Percentiles rank a stretch among this genome's conserved stretches.
These are phyloP conservation scores for Solanum sejunctum DNA, from an alignment of 257 asterid species.

Conservation along the genomic window DNA sequence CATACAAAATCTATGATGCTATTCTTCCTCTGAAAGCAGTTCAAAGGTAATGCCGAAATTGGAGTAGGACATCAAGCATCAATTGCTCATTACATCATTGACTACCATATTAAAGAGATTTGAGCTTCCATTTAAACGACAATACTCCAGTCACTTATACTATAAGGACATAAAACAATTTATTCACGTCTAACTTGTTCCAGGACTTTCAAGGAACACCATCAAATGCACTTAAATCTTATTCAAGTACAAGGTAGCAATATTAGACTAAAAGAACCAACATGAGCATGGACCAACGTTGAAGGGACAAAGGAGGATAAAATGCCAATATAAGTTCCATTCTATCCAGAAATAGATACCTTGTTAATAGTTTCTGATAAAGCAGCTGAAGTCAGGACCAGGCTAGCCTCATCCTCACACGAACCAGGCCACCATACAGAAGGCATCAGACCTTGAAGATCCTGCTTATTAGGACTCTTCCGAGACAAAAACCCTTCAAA, in stretches of 20 bases:
- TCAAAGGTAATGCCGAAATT: neutral
- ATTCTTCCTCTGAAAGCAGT: neutral
- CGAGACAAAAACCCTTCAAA: conserved; percentile 84
- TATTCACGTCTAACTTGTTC: neutral
- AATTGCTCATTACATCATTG: neutral
- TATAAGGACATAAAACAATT: neutral
- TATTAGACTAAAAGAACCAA: neutral
- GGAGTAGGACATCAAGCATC: neutral
- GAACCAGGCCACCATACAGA: conserved; percentile 97
- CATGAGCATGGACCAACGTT: neutral
- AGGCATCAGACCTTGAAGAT: conserved; percentile 83
- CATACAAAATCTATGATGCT: neutral
- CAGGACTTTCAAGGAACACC: neutral
- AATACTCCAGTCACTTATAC: neutral
- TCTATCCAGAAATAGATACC: conserved; percentile 25
- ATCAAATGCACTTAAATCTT: neutral
- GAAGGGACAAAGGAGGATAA: neutral
- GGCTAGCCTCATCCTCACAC: conserved; percentile 79
- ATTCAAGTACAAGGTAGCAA: neutral
- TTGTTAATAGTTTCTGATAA: conserved; percentile 70
- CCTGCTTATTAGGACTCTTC: conserved; percentile 77
- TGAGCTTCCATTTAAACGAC: neutral
- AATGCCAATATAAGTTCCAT: neutral
- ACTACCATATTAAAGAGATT: neutral
- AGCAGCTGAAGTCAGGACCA: conserved; percentile 80